Evolutionary conservation across 2,329 filamentous ascomycete genomes (phyloP).

Genomic region (Dothistroma septosporum): DNA sequence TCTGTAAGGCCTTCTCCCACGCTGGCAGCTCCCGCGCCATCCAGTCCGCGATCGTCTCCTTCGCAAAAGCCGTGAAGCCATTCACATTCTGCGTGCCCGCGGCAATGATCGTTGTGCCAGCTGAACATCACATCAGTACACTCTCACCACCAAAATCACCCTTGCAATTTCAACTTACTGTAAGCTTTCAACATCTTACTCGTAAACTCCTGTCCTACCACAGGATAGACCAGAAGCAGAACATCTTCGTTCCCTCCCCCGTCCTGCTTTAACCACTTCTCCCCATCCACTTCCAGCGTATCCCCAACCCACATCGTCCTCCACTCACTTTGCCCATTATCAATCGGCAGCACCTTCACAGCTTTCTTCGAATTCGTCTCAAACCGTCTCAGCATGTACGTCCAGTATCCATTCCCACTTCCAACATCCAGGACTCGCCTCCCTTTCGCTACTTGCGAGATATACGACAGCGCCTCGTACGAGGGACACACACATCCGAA

Average conservation of each 20-base stretch:
- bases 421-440: slow-evolving; percentile 62
- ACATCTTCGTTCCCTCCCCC: slow-evolving; percentile 53
- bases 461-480: slow-evolving; percentile 60
- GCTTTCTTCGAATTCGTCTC: slow-evolving; percentile 40
- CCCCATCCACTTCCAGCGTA: slow-evolving; percentile 60
- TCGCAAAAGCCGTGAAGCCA: slow-evolving; percentile 67
- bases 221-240: slow-evolving; percentile 68
- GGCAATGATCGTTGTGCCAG: slow-evolving; percentile 62
- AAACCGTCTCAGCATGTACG: slow-evolving; percentile 62
- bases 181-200: slow-evolving; percentile 58
- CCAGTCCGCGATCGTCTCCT: slow-evolving; percentile 62
- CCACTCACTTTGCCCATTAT: slow-evolving; percentile 66
- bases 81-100: slow-evolving; percentile 72
- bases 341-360: slow-evolving; percentile 54
- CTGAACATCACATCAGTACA: slow-evolving; percentile 9
- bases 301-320: slow-evolving; percentile 65
- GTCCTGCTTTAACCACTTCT: slow-evolving; percentile 52
- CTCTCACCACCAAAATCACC: background rate
- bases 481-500: slow-evolving; percentile 69
- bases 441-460: slow-evolving; percentile 52
- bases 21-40: slow-evolving; percentile 53
- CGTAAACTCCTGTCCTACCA: slow-evolving; percentile 65
- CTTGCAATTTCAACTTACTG: slow-evolving; percentile 24
- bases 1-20: slow-evolving; percentile 60
- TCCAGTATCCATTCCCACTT: slow-evolving; percentile 72